These are phyloP conservation scores for Trichoderma hamatum DNA, from an alignment of 2,329 filamentous ascomycete species.

Conservation along the genomic window DNA sequence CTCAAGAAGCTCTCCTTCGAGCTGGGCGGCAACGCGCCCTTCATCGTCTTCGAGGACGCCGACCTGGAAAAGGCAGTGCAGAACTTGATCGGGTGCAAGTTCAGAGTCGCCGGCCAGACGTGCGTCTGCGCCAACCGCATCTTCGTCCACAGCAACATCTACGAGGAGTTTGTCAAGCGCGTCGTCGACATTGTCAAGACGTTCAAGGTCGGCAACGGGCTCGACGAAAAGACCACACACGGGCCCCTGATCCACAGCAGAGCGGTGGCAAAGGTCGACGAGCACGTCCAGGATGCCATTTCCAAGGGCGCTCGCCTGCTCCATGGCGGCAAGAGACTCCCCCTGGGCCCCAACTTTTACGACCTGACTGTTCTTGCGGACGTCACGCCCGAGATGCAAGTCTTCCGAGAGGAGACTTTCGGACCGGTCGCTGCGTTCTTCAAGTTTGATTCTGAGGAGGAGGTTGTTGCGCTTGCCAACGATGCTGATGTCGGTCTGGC, in stretches of 20 bases:
- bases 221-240: not conserved
- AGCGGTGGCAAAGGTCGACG: not conserved
- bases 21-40: not conserved
- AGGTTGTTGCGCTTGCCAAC: constrained; percentile 71
- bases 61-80: not conserved
- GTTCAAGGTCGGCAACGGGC: not conserved
- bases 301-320: not conserved
- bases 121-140: not conserved
- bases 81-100: not conserved
- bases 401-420: constrained; percentile 74
- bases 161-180: not conserved
- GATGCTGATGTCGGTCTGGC: constrained; percentile 70
- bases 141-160: not conserved
- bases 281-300: not conserved
- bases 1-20: not conserved
- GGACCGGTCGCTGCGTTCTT: constrained; percentile 74
- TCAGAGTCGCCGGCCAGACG: not conserved
- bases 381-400: constrained; percentile 68
- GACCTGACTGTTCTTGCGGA: constrained; percentile 70
- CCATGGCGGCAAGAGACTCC: not conserved
- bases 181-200: not conserved
- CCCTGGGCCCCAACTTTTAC: constrained; percentile 62
- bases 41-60: not conserved
- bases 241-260: not conserved
- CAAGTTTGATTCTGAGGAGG: constrained; percentile 71